phyloP scores from a whole-genome alignment of 176 grass and related monocot species.

The Thalia dealbata region DNA sequence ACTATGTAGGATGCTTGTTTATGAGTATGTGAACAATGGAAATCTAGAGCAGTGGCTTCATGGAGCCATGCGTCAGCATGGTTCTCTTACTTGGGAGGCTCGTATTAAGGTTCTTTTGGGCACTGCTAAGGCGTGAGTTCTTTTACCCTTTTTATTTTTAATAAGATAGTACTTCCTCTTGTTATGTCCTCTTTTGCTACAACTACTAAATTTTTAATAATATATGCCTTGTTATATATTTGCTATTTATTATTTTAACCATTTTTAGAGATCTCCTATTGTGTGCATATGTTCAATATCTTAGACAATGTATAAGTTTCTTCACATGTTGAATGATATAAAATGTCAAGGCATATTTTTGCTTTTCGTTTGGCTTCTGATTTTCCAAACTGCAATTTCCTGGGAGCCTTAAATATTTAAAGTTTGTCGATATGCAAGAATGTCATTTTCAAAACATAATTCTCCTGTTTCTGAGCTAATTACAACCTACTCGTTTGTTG shows the following conservation, averaged over 20 bases:
- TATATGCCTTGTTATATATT: no score
- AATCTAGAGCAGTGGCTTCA: slow-evolving; percentile 97
- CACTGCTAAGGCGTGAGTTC: slow-evolving; percentile 93
- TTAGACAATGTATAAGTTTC: not conserved
- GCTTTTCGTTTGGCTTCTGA: not conserved
- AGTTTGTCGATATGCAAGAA: not conserved
- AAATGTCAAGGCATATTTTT: not conserved
- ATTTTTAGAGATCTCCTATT: not conserved
- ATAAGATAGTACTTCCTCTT: slow-evolving; percentile 7
- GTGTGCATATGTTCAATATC: not conserved
- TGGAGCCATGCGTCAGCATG: slow-evolving; percentile 63
- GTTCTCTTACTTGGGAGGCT: slow-evolving; percentile 91
- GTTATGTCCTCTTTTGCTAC: not conserved
- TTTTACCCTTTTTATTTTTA: slow-evolving; percentile 5
- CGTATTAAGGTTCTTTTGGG: slow-evolving; percentile 88
- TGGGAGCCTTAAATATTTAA: not conserved
- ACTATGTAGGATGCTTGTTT: slow-evolving; percentile 78
- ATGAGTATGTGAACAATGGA: slow-evolving; percentile 92
- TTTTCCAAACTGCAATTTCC: not conserved
- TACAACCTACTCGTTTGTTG: not conserved
- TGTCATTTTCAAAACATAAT: not conserved
- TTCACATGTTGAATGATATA: not conserved
- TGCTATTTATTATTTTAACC: not conserved
- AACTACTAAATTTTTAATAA: not conserved
- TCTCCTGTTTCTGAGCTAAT: not conserved